phyloP scores from a whole-genome alignment of 1,284 basidiomycete genomes.

The Malassezia arunalokei region DNA sequence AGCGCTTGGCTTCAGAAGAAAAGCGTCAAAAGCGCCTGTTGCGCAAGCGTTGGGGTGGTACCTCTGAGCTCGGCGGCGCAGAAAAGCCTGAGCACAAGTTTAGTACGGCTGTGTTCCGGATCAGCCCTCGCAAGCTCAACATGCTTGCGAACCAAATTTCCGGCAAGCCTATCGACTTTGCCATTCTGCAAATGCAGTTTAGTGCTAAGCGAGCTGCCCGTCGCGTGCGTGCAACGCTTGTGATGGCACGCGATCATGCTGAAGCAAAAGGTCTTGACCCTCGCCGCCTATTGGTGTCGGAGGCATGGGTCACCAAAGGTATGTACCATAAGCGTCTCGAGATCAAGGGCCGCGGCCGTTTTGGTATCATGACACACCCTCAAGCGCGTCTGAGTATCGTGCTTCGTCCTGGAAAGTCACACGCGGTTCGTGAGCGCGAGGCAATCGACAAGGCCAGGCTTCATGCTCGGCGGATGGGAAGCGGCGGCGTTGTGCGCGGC shows the following conservation, averaged over 20 bases:
- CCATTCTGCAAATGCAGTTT: constrained; percentile 92
- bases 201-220: constrained; percentile 75
- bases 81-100: constrained; percentile 61
- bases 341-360: constrained; percentile 69
- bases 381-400: constrained; percentile 67
- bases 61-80: constrained; percentile 20
- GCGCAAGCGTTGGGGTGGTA: constrained; percentile 35
- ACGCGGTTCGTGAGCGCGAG: constrained; percentile 58
- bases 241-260: constrained; percentile 75
- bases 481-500: constrained; percentile 44
- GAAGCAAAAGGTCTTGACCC: constrained; percentile 64
- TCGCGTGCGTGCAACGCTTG: constrained; percentile 76
- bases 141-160: constrained; percentile 74
- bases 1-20: constrained; percentile 18
- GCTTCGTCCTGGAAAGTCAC: constrained; percentile 69
- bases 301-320: constrained; percentile 89
- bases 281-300: constrained; percentile 67
- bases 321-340: constrained; percentile 61
- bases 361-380: constrained; percentile 66
- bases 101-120: constrained; percentile 80
- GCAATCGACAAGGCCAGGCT: constrained; percentile 59
- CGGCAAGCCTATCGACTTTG: constrained; percentile 56
- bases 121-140: constrained; percentile 82
- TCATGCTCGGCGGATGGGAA: constrained; percentile 64
- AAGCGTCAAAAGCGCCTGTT: constrained; percentile 23